These are phyloP conservation scores for Beauveria asiatica DNA, from an alignment of 2,329 filamentous ascomycete species.

Conservation along the genomic window DNA sequence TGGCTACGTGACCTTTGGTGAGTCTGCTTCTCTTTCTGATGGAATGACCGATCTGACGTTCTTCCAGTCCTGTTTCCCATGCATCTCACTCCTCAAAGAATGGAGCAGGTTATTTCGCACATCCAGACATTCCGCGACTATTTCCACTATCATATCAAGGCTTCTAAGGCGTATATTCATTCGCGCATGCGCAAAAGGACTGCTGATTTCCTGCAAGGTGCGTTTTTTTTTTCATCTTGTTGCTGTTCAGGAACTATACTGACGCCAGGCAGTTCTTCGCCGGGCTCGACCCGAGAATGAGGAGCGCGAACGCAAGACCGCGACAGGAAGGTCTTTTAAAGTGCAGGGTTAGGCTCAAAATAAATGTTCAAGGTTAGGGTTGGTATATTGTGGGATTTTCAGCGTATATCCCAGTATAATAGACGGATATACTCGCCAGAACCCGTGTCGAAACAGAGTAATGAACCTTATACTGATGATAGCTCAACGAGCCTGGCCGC, in stretches of 20 bases:
- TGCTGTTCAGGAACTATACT: not conserved
- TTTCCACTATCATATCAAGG: constrained; percentile 99
- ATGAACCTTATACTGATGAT: not conserved
- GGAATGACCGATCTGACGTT: constrained; percentile 14
- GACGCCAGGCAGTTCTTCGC: constrained; percentile 62
- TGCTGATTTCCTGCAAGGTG: constrained; percentile 95
- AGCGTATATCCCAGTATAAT: not conserved
- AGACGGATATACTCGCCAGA: not conserved
- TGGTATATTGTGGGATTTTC: not conserved
- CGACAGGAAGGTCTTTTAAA: constrained; percentile 88
- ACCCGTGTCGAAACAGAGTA: not conserved
- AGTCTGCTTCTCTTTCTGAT: constrained; percentile 16
- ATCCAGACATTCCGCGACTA: constrained; percentile 99
- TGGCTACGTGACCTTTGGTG: constrained; percentile 97
- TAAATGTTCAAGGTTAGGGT: not conserved
- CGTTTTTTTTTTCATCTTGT: constrained; percentile 18
- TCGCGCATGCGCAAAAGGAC: constrained; percentile 96
- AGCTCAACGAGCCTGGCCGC: not conserved
- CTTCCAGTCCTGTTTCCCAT: constrained; percentile 80
- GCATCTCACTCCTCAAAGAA: constrained; percentile 81
- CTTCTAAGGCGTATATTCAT: constrained; percentile 98
- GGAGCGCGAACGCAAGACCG: constrained; percentile 96
- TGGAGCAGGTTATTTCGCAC: constrained; percentile 93
- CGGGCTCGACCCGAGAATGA: constrained; percentile 91
- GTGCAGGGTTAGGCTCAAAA: constrained; percentile 31